Conservation (phyloP, 1,284 basidiomycete species). For the Cutaneotrichosporon daszewskae region DNA sequence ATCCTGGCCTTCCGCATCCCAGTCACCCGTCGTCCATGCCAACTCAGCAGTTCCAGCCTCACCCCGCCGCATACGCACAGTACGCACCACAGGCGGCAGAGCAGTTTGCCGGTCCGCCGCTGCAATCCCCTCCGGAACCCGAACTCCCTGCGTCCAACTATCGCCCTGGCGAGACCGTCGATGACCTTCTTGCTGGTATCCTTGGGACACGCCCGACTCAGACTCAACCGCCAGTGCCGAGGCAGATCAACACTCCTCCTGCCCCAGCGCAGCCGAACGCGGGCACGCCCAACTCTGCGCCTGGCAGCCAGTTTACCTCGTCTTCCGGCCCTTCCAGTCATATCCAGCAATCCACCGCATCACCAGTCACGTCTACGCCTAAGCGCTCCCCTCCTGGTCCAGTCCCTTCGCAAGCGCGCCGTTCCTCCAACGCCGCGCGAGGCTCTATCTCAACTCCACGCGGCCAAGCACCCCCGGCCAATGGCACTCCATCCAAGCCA, state of each 20-base stretch:
- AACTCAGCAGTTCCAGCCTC: neutral
- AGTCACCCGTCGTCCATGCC: neutral
- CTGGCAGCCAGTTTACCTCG: neutral
- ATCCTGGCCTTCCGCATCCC: too few relatives aligned
- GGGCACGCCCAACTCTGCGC: neutral
- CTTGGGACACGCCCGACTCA: too few relatives aligned
- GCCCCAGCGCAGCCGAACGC: conserved; percentile 1
- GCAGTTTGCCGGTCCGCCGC: neutral
- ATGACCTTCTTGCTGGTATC: conserved; percentile 37
- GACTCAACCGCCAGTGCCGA: too few relatives aligned
- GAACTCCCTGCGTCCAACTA: neutral
- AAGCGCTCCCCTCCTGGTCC: neutral
- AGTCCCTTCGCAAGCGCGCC: neutral
- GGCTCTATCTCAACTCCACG: neutral
- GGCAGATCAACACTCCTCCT: too few relatives aligned
- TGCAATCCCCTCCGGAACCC: neutral
- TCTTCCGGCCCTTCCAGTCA: neutral
- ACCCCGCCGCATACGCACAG: neutral
- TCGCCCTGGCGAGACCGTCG: conserved; percentile 26
- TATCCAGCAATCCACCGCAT: neutral
- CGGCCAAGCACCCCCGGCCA: neutral
- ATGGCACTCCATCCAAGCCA: neutral
- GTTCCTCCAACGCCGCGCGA: neutral
- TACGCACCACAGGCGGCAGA: neutral
- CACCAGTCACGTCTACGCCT: neutral